Conservation (phyloP, 164 flowering plant genomes). For the Magnolia kwangsiensis region DNA sequence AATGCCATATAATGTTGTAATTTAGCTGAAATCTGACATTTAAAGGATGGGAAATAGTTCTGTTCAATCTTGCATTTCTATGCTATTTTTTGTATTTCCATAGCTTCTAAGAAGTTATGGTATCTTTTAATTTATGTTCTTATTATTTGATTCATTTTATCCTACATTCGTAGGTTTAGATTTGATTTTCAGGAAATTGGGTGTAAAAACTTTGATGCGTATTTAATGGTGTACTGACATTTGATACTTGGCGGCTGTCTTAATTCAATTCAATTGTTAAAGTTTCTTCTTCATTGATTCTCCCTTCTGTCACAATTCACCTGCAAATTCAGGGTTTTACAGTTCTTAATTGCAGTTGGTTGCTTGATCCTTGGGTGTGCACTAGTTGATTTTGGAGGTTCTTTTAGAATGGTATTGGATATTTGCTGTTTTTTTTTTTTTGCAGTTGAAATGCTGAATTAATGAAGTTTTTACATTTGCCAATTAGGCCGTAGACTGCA, state of each 20-base stretch:
- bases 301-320: not conserved
- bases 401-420: not conserved
- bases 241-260: not conserved
- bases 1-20: not conserved
- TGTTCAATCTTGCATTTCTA: not conserved
- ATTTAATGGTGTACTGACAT: not conserved
- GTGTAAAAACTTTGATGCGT: not conserved
- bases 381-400: not conserved
- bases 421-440: not conserved
- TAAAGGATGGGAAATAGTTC: not conserved
- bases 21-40: not conserved
- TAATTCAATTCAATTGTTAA: not conserved
- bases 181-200: not conserved
- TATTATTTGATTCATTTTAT: not conserved
- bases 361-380: not conserved
- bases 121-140: not conserved
- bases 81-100: no score
- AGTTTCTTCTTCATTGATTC: not conserved
- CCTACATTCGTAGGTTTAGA: not conserved
- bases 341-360: not conserved
- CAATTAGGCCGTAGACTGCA: not conserved
- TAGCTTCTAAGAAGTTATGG: not conserved
- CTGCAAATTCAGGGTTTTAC: not conserved
- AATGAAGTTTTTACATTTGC: not conserved
- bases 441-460: not conserved